Conservation (phyloP, 768 basidiomycete species). For the Fistulinella prunicolor region DNA sequence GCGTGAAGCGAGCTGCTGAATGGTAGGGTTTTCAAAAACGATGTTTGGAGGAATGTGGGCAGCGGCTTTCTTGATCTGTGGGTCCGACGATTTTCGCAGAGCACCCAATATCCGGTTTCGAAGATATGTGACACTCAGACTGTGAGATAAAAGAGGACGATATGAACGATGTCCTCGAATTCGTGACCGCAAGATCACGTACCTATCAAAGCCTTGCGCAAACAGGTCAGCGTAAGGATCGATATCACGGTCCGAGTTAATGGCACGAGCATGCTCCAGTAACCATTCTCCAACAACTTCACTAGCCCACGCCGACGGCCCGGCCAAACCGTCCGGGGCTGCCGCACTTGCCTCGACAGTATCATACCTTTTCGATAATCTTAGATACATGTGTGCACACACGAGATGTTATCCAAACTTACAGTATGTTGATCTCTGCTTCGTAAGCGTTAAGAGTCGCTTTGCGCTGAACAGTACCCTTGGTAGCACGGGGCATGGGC, state of each 20-base stretch:
- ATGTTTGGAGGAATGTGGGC: conserved; percentile 27
- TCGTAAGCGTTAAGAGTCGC: conserved; percentile 38
- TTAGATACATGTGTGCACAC: background rate
- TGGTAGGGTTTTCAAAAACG: conserved; percentile 41
- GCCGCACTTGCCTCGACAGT: conserved; percentile 28
- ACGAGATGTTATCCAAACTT: conserved; percentile 5
- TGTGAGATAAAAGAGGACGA: background rate
- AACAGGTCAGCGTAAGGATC: conserved; percentile 26
- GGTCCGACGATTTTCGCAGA: conserved; percentile 31
- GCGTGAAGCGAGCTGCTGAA: conserved; percentile 33
- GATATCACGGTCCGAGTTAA: conserved; percentile 5
- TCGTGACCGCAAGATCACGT: background rate
- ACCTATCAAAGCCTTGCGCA: conserved; percentile 40
- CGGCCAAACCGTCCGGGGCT: conserved; percentile 17
- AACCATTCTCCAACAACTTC: conserved; percentile 28
- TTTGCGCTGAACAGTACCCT: conserved; percentile 45
- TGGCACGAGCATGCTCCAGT: conserved; percentile 18
- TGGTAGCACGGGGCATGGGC: conserved; percentile 43
- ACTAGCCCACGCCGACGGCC: conserved; percentile 26
- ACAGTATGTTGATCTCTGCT: too few species aligned
- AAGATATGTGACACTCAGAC: conserved; percentile 30
- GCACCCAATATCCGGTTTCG: conserved; percentile 22
- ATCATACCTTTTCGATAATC: conserved; percentile 26
- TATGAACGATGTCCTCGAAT: background rate
- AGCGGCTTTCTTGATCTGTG: conserved; percentile 25